Percentiles rank a stretch among this genome's conserved stretches.
Evolutionary conservation across 495 filamentous ascomycete genomes (phyloP).

Genomic region (Aspergillus saccharolyticus): DNA sequence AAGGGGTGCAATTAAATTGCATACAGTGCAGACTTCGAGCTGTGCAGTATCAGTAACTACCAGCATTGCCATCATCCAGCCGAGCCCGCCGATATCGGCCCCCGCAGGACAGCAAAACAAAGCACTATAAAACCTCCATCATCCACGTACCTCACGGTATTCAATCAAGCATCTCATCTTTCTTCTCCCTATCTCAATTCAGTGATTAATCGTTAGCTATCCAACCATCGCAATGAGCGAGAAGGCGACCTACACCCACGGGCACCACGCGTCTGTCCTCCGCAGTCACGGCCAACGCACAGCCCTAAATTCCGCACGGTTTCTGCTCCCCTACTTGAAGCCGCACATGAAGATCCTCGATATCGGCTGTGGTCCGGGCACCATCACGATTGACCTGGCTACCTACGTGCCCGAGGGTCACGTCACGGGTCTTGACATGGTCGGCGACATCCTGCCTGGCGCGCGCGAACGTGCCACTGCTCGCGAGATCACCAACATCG

Average conservation of each 20-base stretch:
- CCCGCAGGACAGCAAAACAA: no score
- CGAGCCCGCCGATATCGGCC: no score
- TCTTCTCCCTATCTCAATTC: no score
- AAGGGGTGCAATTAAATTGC: no score
- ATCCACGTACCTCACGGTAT: no score
- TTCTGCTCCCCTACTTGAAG: conserved; percentile 38
- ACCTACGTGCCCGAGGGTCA: conserved; percentile 40
- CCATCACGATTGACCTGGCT: conserved; percentile 46
- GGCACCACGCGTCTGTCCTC: conserved; percentile 46
- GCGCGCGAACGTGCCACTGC: conserved; percentile 32
- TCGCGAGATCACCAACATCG: conserved; percentile 38
- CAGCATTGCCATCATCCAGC: no score
- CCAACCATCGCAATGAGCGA: conserved; percentile 10
- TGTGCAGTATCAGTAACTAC: no score
- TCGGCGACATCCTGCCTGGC: conserved; percentile 27
- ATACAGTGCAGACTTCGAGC: no score
- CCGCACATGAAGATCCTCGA: conserved; percentile 49
- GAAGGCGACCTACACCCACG: conserved; percentile 45
- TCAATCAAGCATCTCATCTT: no score
- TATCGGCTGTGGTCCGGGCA: conserved; percentile 55
- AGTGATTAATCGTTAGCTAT: no score
- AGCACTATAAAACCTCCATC: no score
- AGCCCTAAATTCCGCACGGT: conserved; percentile 43
- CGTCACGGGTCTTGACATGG: conserved; percentile 39
- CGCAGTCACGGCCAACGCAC: conserved; percentile 46